phyloP scores from a whole-genome alignment of 2,329 filamentous ascomycete species.

The Seiridium cupressi region DNA sequence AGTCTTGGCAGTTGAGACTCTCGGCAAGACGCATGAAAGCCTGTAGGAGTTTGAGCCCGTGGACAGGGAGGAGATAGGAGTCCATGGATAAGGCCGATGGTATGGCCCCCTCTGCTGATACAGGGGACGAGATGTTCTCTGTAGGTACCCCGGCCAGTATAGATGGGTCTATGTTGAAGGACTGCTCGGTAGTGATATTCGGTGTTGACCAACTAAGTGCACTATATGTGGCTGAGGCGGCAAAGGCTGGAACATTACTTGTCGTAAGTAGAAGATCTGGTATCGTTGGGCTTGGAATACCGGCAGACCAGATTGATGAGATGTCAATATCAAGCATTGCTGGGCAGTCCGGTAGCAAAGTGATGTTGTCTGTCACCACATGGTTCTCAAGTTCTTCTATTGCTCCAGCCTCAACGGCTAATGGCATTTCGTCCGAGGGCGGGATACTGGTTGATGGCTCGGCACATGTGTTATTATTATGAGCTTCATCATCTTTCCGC shows the following conservation, averaged over 20 bases:
- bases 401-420: no score
- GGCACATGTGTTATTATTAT: background rate
- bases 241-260: background rate
- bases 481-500: background rate
- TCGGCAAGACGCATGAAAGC: slow-evolving; percentile 45
- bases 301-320: background rate
- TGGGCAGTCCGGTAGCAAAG: background rate
- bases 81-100: slow-evolving; percentile 35
- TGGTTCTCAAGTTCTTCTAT: background rate
- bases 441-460: no score
- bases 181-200: background rate
- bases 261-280: background rate
- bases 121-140: background rate
- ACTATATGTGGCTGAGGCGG: background rate
- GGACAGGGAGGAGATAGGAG: slow-evolving; percentile 45
- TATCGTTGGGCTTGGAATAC: background rate
- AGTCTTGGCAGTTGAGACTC: slow-evolving; percentile 39
- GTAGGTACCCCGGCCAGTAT: background rate
- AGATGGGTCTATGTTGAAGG: background rate
- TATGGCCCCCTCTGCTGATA: background rate
- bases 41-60: slow-evolving; percentile 46
- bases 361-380: background rate
- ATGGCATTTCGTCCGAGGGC: no score
- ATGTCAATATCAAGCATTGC: background rate
- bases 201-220: no score